phyloP scores from a whole-genome alignment of 306 rosid species.

The Pyrus communis region DNA sequence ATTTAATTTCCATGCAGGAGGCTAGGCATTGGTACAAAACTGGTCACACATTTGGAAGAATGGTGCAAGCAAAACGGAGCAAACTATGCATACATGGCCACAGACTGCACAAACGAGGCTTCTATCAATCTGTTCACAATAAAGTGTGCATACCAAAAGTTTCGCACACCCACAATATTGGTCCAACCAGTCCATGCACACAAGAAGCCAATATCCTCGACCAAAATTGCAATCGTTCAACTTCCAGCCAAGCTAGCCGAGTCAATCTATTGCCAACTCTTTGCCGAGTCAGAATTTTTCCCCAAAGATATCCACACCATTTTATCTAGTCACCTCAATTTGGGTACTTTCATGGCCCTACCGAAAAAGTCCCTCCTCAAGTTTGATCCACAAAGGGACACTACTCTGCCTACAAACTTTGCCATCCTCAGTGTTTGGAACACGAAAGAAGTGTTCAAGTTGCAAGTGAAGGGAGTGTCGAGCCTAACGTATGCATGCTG shows the following conservation, averaged over 20 bases:
- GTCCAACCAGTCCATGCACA: conserved; percentile 93
- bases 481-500: conserved; percentile 50
- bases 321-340: conserved; percentile 50
- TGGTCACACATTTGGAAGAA: conserved; percentile 56
- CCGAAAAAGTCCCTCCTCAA: conserved; percentile 41
- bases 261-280: conserved; percentile 40
- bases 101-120: conserved; percentile 81
- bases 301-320: conserved; percentile 59
- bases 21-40: conserved; percentile 71
- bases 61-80: conserved; percentile 86
- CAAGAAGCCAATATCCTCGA: conserved; percentile 42
- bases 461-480: conserved; percentile 74
- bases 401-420: conserved; percentile 35
- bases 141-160: conserved; percentile 58
- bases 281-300: conserved; percentile 60
- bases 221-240: conserved; percentile 22
- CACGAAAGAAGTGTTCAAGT: conserved; percentile 75
- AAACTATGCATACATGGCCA: conserved; percentile 73
- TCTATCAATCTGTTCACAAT: conserved; percentile 74
- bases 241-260: conserved; percentile 35
- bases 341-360: conserved; percentile 86
- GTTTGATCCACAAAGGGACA: conserved; percentile 41
- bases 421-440: conserved; percentile 89
- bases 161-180: conserved; percentile 61
- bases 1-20: conserved; percentile 45